Evolutionary conservation across 345 rosid genomes (phyloP), one percentile per base, ranked within the genome.

Genomic region (Anacardium occidentale): DNA sequence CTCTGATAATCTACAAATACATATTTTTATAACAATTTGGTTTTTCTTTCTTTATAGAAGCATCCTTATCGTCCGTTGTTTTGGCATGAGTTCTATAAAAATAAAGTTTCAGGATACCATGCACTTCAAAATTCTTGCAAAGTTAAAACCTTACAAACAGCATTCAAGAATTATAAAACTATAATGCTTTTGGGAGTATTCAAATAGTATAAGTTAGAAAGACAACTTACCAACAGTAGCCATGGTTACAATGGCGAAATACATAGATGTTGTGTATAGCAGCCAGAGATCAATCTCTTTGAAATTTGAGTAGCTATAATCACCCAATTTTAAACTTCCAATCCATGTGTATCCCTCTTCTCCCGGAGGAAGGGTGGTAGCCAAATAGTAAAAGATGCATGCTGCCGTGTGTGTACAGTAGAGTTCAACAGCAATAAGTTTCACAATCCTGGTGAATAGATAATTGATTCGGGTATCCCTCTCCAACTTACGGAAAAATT

Each of bases 331-430:
- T 10, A 92, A 59, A 82, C 96, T 90, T 76, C 98, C 98, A 69
- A 92, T 92, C 98, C 98, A 92, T 18, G 98, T 92, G 73, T 89
- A 85, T 10, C 90, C 89, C 74, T 90, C 98, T 73, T 87, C 48
- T 32, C 87, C 79, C 20, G 61, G 15, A 53, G 98, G 96, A 64
- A 88, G 51, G 40, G 96, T 90, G 20, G 96, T 92, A 57, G 98
- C 98, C 82, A 92, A 82, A 78, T 85, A 83, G 81, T 92, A 92
- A 81, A 92, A 92, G 66, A 90, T 87, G 71, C 98, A 92, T 18
- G 98, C 98, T 57, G 98, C 96, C 0, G 96, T 89, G 78, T 92
- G 98, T 20, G 98, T 90, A 74, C 92, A 90, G 20, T 92, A 92
- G 34, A 92, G 80, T 76, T 92, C 98, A 25, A 90, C 96, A 24